Evolutionary conservation across 208 protist species (phyloP).

Genomic region (Eutreptiella sp.): DNA sequence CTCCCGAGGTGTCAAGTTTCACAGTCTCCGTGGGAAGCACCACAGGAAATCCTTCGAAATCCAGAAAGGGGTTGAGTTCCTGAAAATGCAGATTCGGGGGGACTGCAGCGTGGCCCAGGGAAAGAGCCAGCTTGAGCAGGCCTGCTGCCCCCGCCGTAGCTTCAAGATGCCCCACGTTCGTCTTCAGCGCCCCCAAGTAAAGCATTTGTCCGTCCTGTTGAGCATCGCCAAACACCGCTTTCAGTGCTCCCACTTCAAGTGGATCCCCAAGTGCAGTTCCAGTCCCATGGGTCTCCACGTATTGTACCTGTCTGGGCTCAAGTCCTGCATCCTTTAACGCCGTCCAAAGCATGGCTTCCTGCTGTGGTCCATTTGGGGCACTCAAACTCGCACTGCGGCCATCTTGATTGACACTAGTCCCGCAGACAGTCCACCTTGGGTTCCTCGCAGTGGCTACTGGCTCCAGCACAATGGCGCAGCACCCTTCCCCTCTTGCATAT

Average conservation of each 20-base stretch:
- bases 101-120: not conserved
- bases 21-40: too few relatives aligned
- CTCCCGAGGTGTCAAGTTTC: too few relatives aligned
- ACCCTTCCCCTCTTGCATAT: constrained; percentile 19
- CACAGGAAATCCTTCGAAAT: too few relatives aligned
- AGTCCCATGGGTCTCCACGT: constrained; percentile 25
- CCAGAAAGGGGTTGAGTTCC: too few relatives aligned
- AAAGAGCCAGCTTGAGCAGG: constrained; percentile 14
- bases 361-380: constrained; percentile 25
- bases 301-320: not conserved
- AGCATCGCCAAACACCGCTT: not conserved
- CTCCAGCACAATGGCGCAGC: constrained; percentile 7
- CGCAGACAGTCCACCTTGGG: too few relatives aligned
- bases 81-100: too few relatives aligned
- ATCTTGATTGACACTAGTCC: constrained; percentile 22
- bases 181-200: constrained; percentile 21
- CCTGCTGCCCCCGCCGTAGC: constrained; percentile 19
- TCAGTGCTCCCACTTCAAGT: constrained; percentile 19
- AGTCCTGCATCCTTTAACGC: constrained; percentile 5
- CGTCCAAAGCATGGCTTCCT: constrained; percentile 11
- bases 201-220: constrained; percentile 1
- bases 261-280: constrained; percentile 25
- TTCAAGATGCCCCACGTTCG: constrained; percentile 15
- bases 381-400: constrained; percentile 13
- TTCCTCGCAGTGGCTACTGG: not conserved